Evolutionary conservation across 768 basidiomycete genomes (phyloP).

Genomic region (Strobilomyces dryophilus): DNA sequence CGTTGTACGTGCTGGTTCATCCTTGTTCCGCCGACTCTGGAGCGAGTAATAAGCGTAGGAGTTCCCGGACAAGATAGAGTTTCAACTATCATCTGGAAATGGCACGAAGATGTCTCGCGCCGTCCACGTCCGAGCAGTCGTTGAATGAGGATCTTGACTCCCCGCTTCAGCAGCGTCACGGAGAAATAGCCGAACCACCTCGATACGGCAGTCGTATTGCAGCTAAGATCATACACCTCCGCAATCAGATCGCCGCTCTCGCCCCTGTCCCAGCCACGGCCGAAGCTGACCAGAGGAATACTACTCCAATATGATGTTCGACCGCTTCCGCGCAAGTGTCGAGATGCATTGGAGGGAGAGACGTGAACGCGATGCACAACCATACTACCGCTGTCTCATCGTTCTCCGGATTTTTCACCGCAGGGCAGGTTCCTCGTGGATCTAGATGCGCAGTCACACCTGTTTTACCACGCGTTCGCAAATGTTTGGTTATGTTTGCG

Average conservation of each 20-base stretch:
- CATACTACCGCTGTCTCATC: constrained; percentile 2
- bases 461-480: neutral
- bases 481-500: neutral
- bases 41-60: too few relatives aligned
- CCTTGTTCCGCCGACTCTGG: too few relatives aligned
- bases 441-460: constrained; percentile 10
- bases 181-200: constrained; percentile 4
- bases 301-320: constrained; percentile 14
- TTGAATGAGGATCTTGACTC: constrained; percentile 1
- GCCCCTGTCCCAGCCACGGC: constrained; percentile 20
- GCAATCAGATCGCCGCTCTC: constrained; percentile 16
- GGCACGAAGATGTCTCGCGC: constrained; percentile 13
- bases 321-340: constrained; percentile 19
- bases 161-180: neutral
- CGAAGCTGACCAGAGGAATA: constrained; percentile 10
- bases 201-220: constrained; percentile 15
- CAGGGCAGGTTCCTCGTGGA: constrained; percentile 18
- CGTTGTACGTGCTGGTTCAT: too few relatives aligned
- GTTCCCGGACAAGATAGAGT: too few relatives aligned
- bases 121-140: neutral
- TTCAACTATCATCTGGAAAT: constrained; percentile 21
- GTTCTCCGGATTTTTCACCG: constrained; percentile 11
- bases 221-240: constrained; percentile 21
- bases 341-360: constrained; percentile 19
- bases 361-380: constrained; percentile 1